phyloP scores from a whole-genome alignment of 345 rosid genomes.

The Brassica carinata region DNA sequence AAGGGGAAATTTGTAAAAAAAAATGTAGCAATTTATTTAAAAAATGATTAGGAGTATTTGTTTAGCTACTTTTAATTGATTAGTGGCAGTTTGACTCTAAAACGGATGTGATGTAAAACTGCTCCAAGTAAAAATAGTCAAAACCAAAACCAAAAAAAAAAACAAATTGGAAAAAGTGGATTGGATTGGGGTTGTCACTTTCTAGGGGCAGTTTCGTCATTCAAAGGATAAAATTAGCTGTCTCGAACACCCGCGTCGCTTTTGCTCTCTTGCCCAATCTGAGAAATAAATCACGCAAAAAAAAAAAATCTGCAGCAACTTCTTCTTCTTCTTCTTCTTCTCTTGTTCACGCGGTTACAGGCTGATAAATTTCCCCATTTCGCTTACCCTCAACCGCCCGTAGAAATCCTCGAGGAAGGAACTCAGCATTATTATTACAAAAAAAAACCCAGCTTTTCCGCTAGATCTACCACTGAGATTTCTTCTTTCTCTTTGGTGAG shows the following conservation, averaged over 20 bases:
- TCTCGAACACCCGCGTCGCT: constrained; percentile 40
- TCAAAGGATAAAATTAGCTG: constrained; percentile 7
- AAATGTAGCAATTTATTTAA: neutral
- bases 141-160: neutral
- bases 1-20: neutral
- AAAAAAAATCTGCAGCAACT: constrained; percentile 25
- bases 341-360: constrained; percentile 6
- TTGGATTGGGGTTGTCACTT: constrained; percentile 1
- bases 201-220: constrained; percentile 11
- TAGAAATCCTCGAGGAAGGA: constrained; percentile 7
- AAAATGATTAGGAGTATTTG: neutral
- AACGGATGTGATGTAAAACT: constrained; percentile 28
- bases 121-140: constrained; percentile 4
- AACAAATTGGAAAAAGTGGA: too few species aligned
- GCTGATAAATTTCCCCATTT: neutral
- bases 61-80: neutral
- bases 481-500: constrained; percentile 22
- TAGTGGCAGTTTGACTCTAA: neutral
- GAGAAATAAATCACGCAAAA: constrained; percentile 24
- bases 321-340: constrained; percentile 10
- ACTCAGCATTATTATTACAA: constrained; percentile 12
- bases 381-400: neutral
- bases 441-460: neutral
- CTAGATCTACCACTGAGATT: constrained; percentile 34
- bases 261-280: constrained; percentile 22